phyloP scores from a whole-genome alignment of 306 rosid species.

The Ormosia emarginata region DNA sequence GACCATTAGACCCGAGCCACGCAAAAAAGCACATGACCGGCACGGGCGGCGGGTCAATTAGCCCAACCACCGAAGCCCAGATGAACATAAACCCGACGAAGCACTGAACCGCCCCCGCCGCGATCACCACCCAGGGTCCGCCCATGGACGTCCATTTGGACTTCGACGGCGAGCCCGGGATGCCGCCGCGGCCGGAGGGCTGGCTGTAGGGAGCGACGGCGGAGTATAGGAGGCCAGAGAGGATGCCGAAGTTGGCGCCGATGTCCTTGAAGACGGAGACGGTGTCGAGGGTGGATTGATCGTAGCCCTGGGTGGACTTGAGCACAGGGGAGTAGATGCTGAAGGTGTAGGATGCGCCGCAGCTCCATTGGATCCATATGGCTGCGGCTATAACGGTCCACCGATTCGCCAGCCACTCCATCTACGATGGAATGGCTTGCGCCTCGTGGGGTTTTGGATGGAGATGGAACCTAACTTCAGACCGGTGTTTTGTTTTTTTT shows the following conservation, averaged over 20 bases:
- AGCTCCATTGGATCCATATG: slow-evolving; percentile 81
- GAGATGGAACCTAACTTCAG: too few relatives aligned
- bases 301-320: slow-evolving; percentile 70
- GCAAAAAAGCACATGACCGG: slow-evolving; percentile 63
- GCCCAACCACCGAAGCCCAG: slow-evolving; percentile 74
- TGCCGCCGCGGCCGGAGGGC: background rate
- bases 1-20: slow-evolving; percentile 60
- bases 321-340: slow-evolving; percentile 73
- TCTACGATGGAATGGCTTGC: background rate
- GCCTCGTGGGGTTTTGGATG: too few relatives aligned
- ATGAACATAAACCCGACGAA: slow-evolving; percentile 63
- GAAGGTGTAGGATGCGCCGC: slow-evolving; percentile 87
- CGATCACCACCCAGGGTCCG: slow-evolving; percentile 74
- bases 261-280: slow-evolving; percentile 94
- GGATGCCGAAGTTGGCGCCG: slow-evolving; percentile 78
- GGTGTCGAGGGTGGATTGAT: slow-evolving; percentile 87
- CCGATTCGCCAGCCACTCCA: slow-evolving; percentile 48
- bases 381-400: slow-evolving; percentile 67
- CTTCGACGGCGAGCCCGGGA: background rate
- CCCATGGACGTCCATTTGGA: slow-evolving; percentile 27
- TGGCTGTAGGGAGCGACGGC: slow-evolving; percentile 41
- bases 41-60: slow-evolving; percentile 57
- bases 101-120: slow-evolving; percentile 58
- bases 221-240: slow-evolving; percentile 78
- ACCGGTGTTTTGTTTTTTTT: too few relatives aligned